Conservation (phyloP, 345 rosid genomes). For the Rubroshorea leprosula region DNA sequence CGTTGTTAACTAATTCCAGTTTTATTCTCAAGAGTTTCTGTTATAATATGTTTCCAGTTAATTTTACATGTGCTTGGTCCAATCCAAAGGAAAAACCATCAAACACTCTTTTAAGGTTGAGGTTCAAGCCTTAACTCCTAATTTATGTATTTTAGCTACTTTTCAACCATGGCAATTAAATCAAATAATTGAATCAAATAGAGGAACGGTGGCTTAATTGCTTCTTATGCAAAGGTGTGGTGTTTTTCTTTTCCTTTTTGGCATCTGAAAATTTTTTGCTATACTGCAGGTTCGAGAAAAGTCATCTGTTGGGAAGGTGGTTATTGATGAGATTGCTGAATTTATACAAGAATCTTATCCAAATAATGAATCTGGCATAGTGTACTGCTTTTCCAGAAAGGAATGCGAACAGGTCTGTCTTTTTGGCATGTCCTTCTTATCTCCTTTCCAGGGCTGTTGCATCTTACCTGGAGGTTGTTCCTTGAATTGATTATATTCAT, state of each 20-base stretch:
- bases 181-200: too few relatives aligned
- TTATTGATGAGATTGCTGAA: slow-evolving; percentile 81
- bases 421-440: slow-evolving; percentile 10
- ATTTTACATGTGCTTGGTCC: too few relatives aligned
- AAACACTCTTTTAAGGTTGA: too few relatives aligned
- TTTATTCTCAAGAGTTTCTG: slow-evolving; percentile 12
- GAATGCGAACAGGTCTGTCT: slow-evolving; percentile 88
- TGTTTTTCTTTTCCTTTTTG: neutral
- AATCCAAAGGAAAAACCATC: too few relatives aligned
- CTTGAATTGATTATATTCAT: neutral
- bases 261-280: slow-evolving; percentile 12
- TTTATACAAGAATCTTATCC: slow-evolving; percentile 72
- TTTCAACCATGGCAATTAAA: too few relatives aligned
- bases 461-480: slow-evolving; percentile 1
- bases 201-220: too few relatives aligned
- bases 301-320: slow-evolving; percentile 71
- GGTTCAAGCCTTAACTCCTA: too few relatives aligned
- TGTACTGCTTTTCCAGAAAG: slow-evolving; percentile 92
- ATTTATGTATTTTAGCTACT: too few relatives aligned
- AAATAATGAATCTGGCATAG: slow-evolving; percentile 87
- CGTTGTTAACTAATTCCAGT: slow-evolving; percentile 9
- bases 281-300: slow-evolving; percentile 74
- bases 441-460: slow-evolving; percentile 7
- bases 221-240: too few relatives aligned
- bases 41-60: neutral